phyloP scores from a whole-genome alignment of 1,284 basidiomycete genomes.

The Cutaneotrichosporon sp. region DNA sequence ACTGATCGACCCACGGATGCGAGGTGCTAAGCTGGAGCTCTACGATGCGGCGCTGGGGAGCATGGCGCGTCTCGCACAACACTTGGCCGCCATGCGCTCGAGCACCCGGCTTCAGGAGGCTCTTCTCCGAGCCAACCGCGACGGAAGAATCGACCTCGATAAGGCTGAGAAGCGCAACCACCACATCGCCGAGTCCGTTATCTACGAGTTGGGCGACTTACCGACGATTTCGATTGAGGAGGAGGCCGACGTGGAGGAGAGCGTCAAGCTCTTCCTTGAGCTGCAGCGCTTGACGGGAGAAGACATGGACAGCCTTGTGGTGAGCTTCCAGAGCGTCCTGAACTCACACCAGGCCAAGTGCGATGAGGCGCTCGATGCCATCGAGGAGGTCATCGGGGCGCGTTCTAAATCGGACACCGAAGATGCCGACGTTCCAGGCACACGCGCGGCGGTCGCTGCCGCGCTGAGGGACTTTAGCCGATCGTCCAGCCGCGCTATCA shows the following conservation, averaged over 20 bases:
- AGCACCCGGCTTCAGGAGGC: constrained; percentile 81
- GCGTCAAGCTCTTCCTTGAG: constrained; percentile 75
- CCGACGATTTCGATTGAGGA: constrained; percentile 22
- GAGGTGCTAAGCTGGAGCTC: constrained; percentile 58
- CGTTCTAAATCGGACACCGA: constrained; percentile 11
- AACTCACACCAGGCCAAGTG: constrained; percentile 33
- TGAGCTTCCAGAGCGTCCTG: constrained; percentile 52
- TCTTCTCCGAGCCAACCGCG: constrained; percentile 65
- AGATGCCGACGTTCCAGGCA: constrained; percentile 60
- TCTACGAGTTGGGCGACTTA: constrained; percentile 57
- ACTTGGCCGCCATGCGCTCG: constrained; percentile 80
- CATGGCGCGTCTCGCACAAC: constrained; percentile 84
- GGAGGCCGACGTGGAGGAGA: constrained; percentile 62
- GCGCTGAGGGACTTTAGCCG: constrained; percentile 66
- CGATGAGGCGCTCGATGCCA: constrained; percentile 45
- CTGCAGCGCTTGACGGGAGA: constrained; percentile 80
- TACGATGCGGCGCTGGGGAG: constrained; percentile 83
- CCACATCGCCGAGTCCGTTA: constrained; percentile 22
- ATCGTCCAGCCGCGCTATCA: constrained; percentile 73
- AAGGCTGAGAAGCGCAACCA: constrained; percentile 19
- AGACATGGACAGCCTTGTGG: constrained; percentile 73
- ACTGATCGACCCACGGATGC: constrained; percentile 57
- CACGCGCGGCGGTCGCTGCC: constrained; percentile 67
- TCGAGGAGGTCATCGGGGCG: constrained; percentile 38
- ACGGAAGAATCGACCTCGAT: constrained; percentile 59